Conservation (phyloP, 116 monocot genomes). For the Cymodocea nodosa region DNA sequence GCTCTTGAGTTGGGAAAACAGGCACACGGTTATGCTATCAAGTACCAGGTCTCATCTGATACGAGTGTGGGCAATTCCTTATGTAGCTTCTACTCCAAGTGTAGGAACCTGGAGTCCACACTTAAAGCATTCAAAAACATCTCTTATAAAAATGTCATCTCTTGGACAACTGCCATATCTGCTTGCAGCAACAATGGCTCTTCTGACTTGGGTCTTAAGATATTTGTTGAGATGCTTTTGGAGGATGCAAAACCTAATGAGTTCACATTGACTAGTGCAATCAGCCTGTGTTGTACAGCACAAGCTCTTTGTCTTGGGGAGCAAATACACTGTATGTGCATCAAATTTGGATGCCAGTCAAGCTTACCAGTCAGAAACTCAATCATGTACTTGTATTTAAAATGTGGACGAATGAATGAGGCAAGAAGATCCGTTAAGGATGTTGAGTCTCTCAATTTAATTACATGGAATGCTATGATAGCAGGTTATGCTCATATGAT, state of each 20-base stretch:
- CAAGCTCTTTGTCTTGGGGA: conserved; percentile 45
- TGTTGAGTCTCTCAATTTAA: conserved; percentile 43
- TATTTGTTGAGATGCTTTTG: conserved; percentile 58
- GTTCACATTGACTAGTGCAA: conserved; percentile 72
- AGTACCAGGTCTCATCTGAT: conserved; percentile 33
- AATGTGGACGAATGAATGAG: conserved; percentile 45
- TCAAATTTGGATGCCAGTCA: conserved; percentile 55
- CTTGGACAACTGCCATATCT: conserved; percentile 75
- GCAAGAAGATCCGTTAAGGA: conserved; percentile 40
- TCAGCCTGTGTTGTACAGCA: conserved; percentile 51
- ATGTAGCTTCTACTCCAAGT: conserved; percentile 68
- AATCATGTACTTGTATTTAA: conserved; percentile 81
- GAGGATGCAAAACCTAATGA: conserved; percentile 50
- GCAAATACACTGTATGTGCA: conserved; percentile 67
- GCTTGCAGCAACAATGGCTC: conserved; percentile 56
- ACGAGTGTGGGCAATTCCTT: conserved; percentile 64
- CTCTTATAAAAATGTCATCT: conserved; percentile 62
- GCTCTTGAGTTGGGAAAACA: conserved; percentile 48
- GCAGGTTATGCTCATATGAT: conserved; percentile 69
- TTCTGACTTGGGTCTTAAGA: conserved; percentile 41
- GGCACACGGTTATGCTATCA: conserved; percentile 57
- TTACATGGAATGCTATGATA: conserved; percentile 93
- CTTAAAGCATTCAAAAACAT: conserved; percentile 41
- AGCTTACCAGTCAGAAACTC: conserved; percentile 58
- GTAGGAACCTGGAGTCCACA: conserved; percentile 34